Percentiles rank a stretch among this genome's conserved stretches.
phyloP scores from a whole-genome alignment of 1,139 yeast genomes.

The Saccharomycopsis hybrid region DNA sequence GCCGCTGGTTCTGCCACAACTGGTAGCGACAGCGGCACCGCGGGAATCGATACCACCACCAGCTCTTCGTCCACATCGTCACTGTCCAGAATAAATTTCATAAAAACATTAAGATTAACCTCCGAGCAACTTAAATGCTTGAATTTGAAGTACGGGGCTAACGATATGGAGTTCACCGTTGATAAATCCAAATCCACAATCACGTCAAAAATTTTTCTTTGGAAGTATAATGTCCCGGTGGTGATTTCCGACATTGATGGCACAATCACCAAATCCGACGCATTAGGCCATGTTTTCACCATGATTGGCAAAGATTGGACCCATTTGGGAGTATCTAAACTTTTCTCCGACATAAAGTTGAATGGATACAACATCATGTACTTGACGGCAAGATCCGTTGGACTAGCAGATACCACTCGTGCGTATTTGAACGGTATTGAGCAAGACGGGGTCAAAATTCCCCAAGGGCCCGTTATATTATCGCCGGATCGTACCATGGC shows the following conservation, averaged over 20 bases:
- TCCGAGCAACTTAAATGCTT: constrained; percentile 80
- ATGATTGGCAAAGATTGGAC: constrained; percentile 98
- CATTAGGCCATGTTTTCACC: constrained; percentile 91
- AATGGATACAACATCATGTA: constrained; percentile 94
- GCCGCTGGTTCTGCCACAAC: too few species aligned
- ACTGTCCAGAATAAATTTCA: too few species aligned
- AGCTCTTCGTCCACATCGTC: too few species aligned
- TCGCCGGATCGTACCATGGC: constrained; percentile 98
- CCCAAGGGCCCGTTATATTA: constrained; percentile 88
- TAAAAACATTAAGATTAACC: constrained; percentile 84
- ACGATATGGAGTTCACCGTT: constrained; percentile 71
- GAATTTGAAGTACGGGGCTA: constrained; percentile 71
- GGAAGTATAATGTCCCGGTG: constrained; percentile 83
- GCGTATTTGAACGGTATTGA: constrained; percentile 72
- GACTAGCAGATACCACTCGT: constrained; percentile 91
- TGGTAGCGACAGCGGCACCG: constrained; percentile 25
- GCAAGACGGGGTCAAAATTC: constrained; percentile 70
- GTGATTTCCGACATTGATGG: constrained; percentile 98
- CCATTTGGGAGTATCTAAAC: constrained; percentile 88
- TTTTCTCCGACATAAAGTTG: constrained; percentile 74
- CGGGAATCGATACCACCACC: neutral
- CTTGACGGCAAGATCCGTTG: constrained; percentile 90
- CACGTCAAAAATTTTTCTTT: constrained; percentile 65
- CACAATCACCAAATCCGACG: constrained; percentile 96
- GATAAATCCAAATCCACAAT: constrained; percentile 78